Conservation (phyloP, 2,329 filamentous ascomycete species). For the Sporothrix variecibatus region DNA sequence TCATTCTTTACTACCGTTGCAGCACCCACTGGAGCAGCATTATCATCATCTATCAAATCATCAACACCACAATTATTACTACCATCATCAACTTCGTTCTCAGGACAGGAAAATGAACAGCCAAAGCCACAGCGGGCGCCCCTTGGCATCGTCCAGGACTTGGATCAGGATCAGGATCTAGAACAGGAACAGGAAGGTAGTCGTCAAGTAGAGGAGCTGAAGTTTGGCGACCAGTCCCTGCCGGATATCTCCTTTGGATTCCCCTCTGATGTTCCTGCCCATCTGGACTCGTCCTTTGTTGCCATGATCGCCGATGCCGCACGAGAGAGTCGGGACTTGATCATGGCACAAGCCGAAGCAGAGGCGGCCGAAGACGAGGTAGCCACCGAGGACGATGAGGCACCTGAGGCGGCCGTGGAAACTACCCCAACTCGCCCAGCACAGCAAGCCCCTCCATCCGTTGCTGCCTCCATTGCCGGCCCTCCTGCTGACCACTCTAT, state of each 20-base stretch:
- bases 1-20: constrained; percentile 10
- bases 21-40: neutral
- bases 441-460: constrained; percentile 25
- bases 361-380: neutral
- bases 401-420: neutral
- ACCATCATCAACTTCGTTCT: constrained; percentile 35
- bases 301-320: constrained; percentile 14
- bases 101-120: constrained; percentile 55
- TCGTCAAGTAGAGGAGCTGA: neutral
- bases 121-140: constrained; percentile 52
- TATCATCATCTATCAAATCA: neutral
- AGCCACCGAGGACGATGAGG: neutral
- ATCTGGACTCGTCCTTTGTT: constrained; percentile 36
- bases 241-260: constrained; percentile 36
- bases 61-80: constrained; percentile 31
- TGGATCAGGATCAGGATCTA: constrained; percentile 38
- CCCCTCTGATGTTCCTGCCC: constrained; percentile 37
- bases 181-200: neutral
- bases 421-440: constrained; percentile 28
- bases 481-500: constrained; percentile 46
- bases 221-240: neutral
- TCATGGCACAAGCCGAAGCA: neutral
- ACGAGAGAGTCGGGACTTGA: constrained; percentile 5
- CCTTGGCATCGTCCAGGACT: constrained; percentile 54
- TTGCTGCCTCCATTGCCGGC: constrained; percentile 28